phyloP scores from a whole-genome alignment of 1,284 basidiomycete genomes.

The Cystobasidium slooffiae region DNA sequence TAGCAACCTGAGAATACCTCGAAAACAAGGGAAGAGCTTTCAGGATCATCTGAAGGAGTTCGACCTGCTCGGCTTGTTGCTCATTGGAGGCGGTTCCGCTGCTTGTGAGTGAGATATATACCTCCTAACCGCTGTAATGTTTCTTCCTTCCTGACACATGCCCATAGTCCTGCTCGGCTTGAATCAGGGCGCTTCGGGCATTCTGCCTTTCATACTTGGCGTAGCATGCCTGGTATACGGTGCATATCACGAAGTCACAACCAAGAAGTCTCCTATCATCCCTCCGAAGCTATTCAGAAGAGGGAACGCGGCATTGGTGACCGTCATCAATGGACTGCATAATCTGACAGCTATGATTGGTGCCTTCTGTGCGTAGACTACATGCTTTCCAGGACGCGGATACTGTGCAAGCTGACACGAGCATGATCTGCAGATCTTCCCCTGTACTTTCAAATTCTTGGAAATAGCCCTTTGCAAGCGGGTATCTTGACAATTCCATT shows the following conservation, averaged over 20 bases:
- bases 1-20: not conserved
- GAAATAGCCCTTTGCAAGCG: conserved; percentile 21
- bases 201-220: conserved; percentile 1
- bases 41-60: conserved; percentile 7
- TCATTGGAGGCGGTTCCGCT: conserved; percentile 36
- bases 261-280: conserved; percentile 16
- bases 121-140: not conserved
- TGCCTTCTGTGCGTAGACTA: conserved; percentile 14
- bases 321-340: conserved; percentile 17
- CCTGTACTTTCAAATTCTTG: conserved; percentile 34
- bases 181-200: conserved; percentile 4
- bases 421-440: conserved; percentile 3
- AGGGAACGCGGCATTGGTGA: conserved; percentile 6
- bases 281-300: conserved; percentile 17
- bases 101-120: not conserved
- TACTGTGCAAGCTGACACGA: not conserved
- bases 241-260: conserved; percentile 16
- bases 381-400: too few relatives aligned
- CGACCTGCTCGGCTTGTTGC: conserved; percentile 18
- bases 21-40: conserved; percentile 19
- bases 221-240: conserved; percentile 7
- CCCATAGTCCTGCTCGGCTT: conserved; percentile 25
- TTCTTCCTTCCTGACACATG: not conserved
- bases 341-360: conserved; percentile 11
- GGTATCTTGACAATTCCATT: conserved; percentile 34